Percentiles rank a stretch among this genome's conserved stretches.
phyloP scores from a whole-genome alignment of 257 asterid genomes.

The Primulina tabacum region DNA sequence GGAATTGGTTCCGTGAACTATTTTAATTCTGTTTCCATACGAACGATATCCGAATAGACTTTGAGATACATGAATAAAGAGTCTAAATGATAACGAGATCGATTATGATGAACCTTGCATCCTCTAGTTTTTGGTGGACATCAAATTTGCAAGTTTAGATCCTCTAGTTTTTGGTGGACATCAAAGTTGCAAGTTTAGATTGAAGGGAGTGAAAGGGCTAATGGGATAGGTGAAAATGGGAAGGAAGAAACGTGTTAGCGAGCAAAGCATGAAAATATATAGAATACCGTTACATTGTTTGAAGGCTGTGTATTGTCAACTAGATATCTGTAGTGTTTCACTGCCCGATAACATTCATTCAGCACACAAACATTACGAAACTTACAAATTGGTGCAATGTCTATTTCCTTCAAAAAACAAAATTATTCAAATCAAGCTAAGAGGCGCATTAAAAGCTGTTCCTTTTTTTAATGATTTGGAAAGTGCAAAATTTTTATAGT shows the following conservation, averaged over 20 bases:
- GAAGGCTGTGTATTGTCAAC: constrained; percentile 38
- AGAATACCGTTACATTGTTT: constrained; percentile 46
- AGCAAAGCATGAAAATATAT: constrained; percentile 18
- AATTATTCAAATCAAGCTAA: too few relatives aligned
- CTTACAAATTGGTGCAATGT: constrained; percentile 50
- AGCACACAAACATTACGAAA: constrained; percentile 41
- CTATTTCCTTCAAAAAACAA: constrained; percentile 26
- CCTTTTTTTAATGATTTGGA: background rate
- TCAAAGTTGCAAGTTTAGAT: background rate
- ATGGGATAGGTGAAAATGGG: background rate
- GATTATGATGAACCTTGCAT: too few relatives aligned
- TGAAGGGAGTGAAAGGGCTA: background rate
- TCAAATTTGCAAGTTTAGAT: background rate
- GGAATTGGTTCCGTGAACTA: constrained; percentile 21
- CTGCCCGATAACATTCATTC: constrained; percentile 21
- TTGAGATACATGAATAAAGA: too few relatives aligned
- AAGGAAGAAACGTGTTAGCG: background rate
- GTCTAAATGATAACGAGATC: too few relatives aligned
- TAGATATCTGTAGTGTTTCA: constrained; percentile 38
- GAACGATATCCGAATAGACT: too few relatives aligned
- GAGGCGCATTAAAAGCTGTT: background rate
- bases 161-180: too few relatives aligned
- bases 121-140: too few relatives aligned
- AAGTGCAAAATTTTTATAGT: too few relatives aligned
- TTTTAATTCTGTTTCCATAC: background rate